Percentiles rank a stretch among this genome's conserved stretches.
phyloP scores from a whole-genome alignment of 352 stramenopile genomes.

The Phytophthora fragariaefolia region DNA sequence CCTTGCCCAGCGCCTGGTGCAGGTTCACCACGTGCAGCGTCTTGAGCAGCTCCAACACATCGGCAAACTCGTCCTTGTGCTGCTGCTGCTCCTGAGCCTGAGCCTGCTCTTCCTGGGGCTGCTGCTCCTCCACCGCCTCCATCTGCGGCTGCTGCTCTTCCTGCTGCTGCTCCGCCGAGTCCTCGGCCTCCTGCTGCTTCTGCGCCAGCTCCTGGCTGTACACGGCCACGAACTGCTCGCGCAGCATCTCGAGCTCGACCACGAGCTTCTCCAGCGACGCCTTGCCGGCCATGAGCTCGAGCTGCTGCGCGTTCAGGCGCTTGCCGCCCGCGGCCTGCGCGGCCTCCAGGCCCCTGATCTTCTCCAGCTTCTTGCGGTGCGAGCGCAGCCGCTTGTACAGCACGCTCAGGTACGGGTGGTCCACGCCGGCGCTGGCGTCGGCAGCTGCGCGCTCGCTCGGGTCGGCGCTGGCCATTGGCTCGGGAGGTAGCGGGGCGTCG shows the following conservation, averaged over 20 bases:
- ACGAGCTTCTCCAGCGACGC: constrained; percentile 78
- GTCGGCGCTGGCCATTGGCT: constrained; percentile 21
- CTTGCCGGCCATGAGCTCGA: constrained; percentile 74
- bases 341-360: constrained; percentile 72
- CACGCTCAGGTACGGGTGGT: constrained; percentile 84
- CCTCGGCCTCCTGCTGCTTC: constrained; percentile 33
- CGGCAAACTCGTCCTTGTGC: constrained; percentile 43
- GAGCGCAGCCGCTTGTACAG: constrained; percentile 84
- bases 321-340: constrained; percentile 59
- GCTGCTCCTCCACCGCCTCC: constrained; percentile 9
- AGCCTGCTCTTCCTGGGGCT: constrained; percentile 7
- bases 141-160: constrained; percentile 14
- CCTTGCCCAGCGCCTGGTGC: constrained; percentile 71
- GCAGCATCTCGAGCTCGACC: constrained; percentile 73
- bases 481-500: too few species aligned
- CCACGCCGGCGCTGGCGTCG: too few species aligned
- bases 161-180: constrained; percentile 13
- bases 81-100: constrained; percentile 11
- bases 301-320: constrained; percentile 77
- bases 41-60: constrained; percentile 78
- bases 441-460: constrained; percentile 14
- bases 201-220: constrained; percentile 53
- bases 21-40: constrained; percentile 82
- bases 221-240: constrained; percentile 80
- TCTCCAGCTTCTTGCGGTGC: constrained; percentile 89